A percentile compares a stretch with the other conserved stretches of the same genome.
Evolutionary conservation across 2,329 filamentous ascomycete genomes (phyloP).

Genomic region (Epichloe gansuensis): DNA sequence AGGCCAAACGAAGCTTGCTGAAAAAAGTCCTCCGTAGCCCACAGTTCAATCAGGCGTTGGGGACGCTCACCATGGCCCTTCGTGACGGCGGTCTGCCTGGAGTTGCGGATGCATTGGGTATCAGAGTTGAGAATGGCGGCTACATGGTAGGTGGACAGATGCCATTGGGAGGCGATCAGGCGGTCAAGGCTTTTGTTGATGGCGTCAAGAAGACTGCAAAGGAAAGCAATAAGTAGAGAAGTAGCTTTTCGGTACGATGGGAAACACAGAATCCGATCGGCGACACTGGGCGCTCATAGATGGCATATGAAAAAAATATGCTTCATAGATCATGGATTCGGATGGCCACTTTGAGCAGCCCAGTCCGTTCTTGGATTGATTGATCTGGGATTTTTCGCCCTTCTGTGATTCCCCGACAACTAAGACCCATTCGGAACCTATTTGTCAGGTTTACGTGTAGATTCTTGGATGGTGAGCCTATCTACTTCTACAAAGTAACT

Average conservation of each 20-base stretch:
- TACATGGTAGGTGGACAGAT: constrained; percentile 65
- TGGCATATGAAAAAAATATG: neutral
- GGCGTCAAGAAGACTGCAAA: constrained; percentile 72
- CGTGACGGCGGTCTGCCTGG: constrained; percentile 83
- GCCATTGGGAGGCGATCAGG: constrained; percentile 76
- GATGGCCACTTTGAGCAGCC: no score
- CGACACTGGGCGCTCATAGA: neutral
- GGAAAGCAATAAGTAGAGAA: constrained; percentile 29
- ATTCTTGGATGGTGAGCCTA: neutral
- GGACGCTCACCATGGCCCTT: constrained; percentile 74
- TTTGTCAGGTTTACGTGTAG: neutral
- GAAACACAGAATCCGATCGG: neutral
- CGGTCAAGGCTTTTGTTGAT: constrained; percentile 81
- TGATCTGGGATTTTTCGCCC: no score
- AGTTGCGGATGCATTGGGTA: constrained; percentile 71
- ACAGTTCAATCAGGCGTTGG: constrained; percentile 78
- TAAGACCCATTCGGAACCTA: neutral
- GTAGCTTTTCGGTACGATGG: neutral
- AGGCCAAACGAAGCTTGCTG: constrained; percentile 69
- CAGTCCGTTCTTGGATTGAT: no score
- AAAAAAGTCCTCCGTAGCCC: constrained; percentile 76
- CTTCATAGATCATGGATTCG: neutral
- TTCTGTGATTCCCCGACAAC: no score
- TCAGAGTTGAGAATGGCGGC: constrained; percentile 75
- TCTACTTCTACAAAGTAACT: no score